Evolutionary conservation across 1,284 basidiomycete species (phyloP).

Genomic region (Xanthoconium separans): DNA sequence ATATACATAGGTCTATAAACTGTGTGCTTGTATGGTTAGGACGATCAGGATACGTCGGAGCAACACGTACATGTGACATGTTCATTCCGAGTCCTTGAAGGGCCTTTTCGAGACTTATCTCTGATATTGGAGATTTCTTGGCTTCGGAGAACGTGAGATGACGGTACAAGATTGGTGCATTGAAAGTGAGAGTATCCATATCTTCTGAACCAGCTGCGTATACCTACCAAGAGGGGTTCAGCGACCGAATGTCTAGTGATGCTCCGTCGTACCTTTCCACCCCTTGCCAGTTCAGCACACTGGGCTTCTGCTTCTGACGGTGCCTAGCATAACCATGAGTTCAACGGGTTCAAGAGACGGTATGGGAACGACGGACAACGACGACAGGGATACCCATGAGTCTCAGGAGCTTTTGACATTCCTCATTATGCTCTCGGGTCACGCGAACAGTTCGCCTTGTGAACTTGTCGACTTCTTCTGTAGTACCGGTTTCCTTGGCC

Average conservation of each 20-base stretch:
- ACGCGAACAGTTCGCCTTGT: slow-evolving; percentile 92
- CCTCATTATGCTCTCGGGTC: slow-evolving; percentile 95
- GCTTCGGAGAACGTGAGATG: slow-evolving; percentile 99
- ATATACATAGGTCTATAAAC: slow-evolving; percentile 97
- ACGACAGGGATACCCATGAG: slow-evolving; percentile 99
- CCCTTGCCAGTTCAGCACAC: slow-evolving; percentile 94
- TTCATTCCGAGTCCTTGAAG: slow-evolving; percentile 89
- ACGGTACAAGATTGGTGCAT: slow-evolving; percentile 87
- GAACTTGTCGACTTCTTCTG: slow-evolving; percentile 91
- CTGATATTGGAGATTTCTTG: slow-evolving; percentile 96
- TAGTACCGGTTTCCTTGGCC: slow-evolving; percentile 91
- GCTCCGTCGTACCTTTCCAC: slow-evolving; percentile 69
- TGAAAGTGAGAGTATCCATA: slow-evolving; percentile 99
- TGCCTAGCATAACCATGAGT: slow-evolving; percentile 54
- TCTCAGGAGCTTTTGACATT: slow-evolving; percentile 83
- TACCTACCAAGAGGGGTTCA: slow-evolving; percentile 52
- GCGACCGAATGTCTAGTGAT: slow-evolving; percentile 3
- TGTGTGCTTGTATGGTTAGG: slow-evolving; percentile 34
- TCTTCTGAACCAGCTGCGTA: slow-evolving; percentile 98
- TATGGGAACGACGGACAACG: slow-evolving; percentile 63
- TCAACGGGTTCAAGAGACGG: background rate
- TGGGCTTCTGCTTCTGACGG: slow-evolving; percentile 99
- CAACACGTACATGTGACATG: slow-evolving; percentile 74
- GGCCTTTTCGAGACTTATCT: slow-evolving; percentile 83
- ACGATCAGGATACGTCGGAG: background rate